Evolutionary conservation across 148 eudicot species (phyloP).

Genomic region (Cornus suecica): DNA sequence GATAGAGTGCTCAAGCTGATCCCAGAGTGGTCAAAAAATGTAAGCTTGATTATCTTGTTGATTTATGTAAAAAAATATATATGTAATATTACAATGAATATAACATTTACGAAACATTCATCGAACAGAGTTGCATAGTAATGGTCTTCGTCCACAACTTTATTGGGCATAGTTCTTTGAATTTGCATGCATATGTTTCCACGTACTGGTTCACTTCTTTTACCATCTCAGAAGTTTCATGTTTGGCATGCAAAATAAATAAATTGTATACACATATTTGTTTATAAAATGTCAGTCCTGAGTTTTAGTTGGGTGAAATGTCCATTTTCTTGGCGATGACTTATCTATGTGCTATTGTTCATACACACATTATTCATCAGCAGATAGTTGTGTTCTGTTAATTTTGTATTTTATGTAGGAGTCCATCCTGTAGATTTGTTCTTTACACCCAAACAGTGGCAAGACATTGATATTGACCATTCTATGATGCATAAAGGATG

Average conservation of each 20-base stretch:
- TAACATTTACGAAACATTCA: no score
- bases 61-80: not conserved
- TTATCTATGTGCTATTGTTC: not conserved
- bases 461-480: not conserved
- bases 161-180: not conserved
- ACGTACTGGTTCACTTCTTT: not conserved
- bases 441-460: not conserved
- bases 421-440: not conserved
- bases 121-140: not conserved
- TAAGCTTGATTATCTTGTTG: conserved; percentile 26
- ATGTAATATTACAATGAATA: no score
- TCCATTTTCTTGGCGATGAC: not conserved
- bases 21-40: conserved; percentile 62
- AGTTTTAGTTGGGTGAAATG: not conserved
- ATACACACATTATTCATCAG: not conserved
- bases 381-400: not conserved
- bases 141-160: not conserved
- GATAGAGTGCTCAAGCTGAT: conserved; percentile 54
- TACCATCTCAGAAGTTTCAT: not conserved
- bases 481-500: not conserved
- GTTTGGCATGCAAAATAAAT: not conserved
- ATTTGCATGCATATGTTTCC: not conserved
- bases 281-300: not conserved
- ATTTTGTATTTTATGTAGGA: no score
- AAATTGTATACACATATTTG: not conserved